These are phyloP conservation scores for Phialophora macrospora DNA, from an alignment of 2,329 filamentous ascomycete species.

Conservation along the genomic window DNA sequence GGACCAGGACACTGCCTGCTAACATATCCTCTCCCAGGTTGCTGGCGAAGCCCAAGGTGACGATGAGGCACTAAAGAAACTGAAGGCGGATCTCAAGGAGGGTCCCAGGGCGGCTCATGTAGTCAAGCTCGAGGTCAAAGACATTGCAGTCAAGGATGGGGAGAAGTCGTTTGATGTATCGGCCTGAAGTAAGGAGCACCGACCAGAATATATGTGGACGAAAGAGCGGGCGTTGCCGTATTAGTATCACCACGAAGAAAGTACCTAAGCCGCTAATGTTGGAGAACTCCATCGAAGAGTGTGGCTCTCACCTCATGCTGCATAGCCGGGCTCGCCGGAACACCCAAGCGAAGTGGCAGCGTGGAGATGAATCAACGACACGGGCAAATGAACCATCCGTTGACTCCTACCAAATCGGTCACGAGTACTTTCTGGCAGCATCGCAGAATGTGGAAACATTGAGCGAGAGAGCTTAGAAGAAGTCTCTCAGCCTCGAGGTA, in stretches of 20 bases:
- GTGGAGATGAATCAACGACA: constrained; percentile 1
- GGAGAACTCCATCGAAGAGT: neutral
- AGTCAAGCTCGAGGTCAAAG: constrained; percentile 71
- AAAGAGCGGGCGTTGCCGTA: neutral
- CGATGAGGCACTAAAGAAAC: constrained; percentile 66
- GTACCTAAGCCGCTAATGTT: neutral
- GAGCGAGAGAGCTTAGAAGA: neutral
- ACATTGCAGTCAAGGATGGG: constrained; percentile 67
- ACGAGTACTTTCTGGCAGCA: neutral
- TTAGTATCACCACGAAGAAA: neutral
- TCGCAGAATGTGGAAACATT: neutral
- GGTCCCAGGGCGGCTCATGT: constrained; percentile 77
- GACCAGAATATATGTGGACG: neutral
- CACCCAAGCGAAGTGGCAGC: constrained; percentile 12
- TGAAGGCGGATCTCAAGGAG: constrained; percentile 74
- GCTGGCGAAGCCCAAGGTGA: constrained; percentile 86
- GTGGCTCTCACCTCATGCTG: constrained; percentile 9
- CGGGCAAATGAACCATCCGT: constrained; percentile 3
- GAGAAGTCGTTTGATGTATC: constrained; percentile 53
- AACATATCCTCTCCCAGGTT: constrained; percentile 61
- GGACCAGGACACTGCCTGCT: constrained; percentile 6
- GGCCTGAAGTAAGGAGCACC: neutral
- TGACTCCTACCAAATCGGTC: constrained; percentile 11
- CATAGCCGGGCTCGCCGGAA: constrained; percentile 18
- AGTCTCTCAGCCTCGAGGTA: constrained; percentile 16